These are phyloP conservation scores for Candida suzukii DNA, from an alignment of 805 yeast genomes.

Conservation along the genomic window DNA sequence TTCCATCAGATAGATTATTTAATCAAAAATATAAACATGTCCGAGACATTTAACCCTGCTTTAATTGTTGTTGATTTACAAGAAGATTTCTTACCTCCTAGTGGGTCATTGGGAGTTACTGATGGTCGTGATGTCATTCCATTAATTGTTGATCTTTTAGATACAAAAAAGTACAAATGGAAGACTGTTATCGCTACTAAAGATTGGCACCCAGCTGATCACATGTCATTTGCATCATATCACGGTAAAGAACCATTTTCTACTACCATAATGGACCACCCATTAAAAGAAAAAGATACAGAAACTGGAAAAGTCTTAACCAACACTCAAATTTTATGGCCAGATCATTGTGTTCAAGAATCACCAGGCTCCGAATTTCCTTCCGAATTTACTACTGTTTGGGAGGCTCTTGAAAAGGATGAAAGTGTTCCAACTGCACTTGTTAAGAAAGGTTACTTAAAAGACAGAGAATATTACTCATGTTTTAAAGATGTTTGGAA, in stretches of 20 bases:
- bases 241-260: constrained; percentile 50
- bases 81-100: constrained; percentile 76
- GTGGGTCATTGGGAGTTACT: constrained; percentile 69
- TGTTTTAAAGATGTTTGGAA: constrained; percentile 81
- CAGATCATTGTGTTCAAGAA: constrained; percentile 80
- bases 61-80: constrained; percentile 76
- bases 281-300: constrained; percentile 28
- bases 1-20: too few species aligned
- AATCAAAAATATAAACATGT: too few species aligned
- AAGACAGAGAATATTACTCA: constrained; percentile 79
- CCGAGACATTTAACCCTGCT: constrained; percentile 45
- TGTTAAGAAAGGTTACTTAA: constrained; percentile 64
- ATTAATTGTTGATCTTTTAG: constrained; percentile 40
- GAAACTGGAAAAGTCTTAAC: constrained; percentile 15
- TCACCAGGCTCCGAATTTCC: constrained; percentile 64
- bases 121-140: constrained; percentile 55
- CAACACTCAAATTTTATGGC: constrained; percentile 61
- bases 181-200: constrained; percentile 60
- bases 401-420: constrained; percentile 17
- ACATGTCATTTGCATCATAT: constrained; percentile 73
- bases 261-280: constrained; percentile 40
- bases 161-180: constrained; percentile 43
- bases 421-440: constrained; percentile 31
- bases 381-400: constrained; percentile 31
- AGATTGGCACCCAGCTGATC: constrained; percentile 85